Evolutionary conservation across 768 basidiomycete genomes (phyloP), one percentile per base, ranked within the genome.

Genomic region (Cystofilobasidium macerans): DNA sequence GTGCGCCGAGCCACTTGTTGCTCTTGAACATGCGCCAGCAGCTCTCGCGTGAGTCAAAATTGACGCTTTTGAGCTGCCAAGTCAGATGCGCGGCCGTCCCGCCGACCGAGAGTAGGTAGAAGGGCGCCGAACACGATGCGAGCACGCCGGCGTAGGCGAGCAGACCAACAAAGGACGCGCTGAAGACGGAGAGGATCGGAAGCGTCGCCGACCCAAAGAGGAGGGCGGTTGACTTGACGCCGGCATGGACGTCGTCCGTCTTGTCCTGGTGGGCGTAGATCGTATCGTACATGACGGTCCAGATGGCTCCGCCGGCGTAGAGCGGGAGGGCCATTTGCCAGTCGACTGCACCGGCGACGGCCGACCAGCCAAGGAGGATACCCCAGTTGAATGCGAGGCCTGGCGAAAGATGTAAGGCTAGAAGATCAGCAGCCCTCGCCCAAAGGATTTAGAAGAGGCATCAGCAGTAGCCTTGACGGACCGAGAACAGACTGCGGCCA

Each of bases 221-320:
- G 51, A 98, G 80, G 1, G 95, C 95, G 2, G 92, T 99, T 16
- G 92, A 95, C 67, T 86, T 88, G 74, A 99, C 93, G 40, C 89
- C 90, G 28, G 83, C 89, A 48, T 82, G 78, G 58, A 88, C 79
- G 72, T 99, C 95, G 78, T 99, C 95, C 20, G 69, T 73, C 78
- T 98, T 99, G 78, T 99, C 95, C 88, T 97, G 94, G 75, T 99
- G 95, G 3, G 95, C 95, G 72, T 98, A 98, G 70, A 98, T 91
- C 57, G 86, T 94, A 71, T 99, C 95, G 73, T 98, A 99, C 1
- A 95, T 88, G 51, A 99, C 81, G 57, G 93, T 93, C 92, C 93
- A 98, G 71, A 84, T 84, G 32, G 92, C 78, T 28, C 89, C 88
- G 11, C 93, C 90, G 1, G 86, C 85, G 72, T 97, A 98, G 16